Evolutionary conservation across 805 yeast genomes (phyloP).

Genomic region (Saccharomycopsis selenospora): DNA sequence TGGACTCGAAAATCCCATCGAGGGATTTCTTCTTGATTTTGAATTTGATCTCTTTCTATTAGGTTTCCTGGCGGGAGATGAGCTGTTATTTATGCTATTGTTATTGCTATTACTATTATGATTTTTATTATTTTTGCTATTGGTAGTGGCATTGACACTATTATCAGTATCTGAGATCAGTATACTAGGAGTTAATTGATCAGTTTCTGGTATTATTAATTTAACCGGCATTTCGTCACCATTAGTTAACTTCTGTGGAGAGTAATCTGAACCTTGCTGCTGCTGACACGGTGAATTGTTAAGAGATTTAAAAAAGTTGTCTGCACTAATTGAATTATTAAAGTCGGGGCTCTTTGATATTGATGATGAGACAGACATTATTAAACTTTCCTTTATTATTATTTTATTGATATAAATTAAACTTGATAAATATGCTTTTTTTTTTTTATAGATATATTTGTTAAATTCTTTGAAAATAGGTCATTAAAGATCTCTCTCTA

Average conservation of each 20-base stretch:
- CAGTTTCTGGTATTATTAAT: not conserved
- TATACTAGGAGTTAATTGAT: not conserved
- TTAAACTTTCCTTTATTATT: too few species aligned
- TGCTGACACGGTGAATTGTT: slow-evolving; percentile 1
- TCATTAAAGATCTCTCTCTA: too few species aligned
- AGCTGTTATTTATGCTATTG: not conserved
- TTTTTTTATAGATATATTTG: too few species aligned
- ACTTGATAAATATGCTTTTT: too few species aligned
- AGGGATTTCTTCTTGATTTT: slow-evolving; percentile 13
- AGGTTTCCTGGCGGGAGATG: not conserved
- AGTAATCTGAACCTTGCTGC: not conserved
- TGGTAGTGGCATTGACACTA: not conserved
- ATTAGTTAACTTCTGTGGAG: not conserved
- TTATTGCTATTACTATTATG: not conserved
- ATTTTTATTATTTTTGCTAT: not conserved
- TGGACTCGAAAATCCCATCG: not conserved
- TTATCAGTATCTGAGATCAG: not conserved
- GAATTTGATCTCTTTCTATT: slow-evolving; percentile 15
- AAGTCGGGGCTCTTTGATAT: not conserved
- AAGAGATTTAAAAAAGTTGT: not conserved
- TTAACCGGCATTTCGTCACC: not conserved
- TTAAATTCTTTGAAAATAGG: too few species aligned
- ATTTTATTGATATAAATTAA: too few species aligned
- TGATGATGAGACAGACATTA: too few species aligned
- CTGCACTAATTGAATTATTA: not conserved